Evolutionary conservation across 108 stramenopile genomes (phyloP).

Genomic region (Conticribra weissflogii): DNA sequence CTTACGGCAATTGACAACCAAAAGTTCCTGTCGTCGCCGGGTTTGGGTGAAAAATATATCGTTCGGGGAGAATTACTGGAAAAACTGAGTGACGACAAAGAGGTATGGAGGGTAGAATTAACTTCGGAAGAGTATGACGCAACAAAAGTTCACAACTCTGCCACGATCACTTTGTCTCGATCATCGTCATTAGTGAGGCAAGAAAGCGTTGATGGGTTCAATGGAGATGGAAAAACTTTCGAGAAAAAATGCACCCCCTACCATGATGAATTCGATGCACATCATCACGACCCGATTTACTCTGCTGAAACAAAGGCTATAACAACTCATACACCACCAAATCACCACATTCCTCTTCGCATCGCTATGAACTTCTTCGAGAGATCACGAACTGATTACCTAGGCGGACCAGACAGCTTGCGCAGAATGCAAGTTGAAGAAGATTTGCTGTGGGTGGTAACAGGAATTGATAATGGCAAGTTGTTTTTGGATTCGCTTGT

Average conservation of each 20-base stretch:
- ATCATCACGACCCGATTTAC: slow-evolving; percentile 4
- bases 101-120: no score
- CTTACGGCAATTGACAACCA: slow-evolving; percentile 54
- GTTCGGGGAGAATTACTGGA: slow-evolving; percentile 51
- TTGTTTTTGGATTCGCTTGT: slow-evolving; percentile 19
- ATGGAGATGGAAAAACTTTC: slow-evolving; percentile 12
- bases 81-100: not conserved
- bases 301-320: not conserved
- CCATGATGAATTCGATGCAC: slow-evolving; percentile 72
- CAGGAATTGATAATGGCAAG: slow-evolving; percentile 47
- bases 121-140: no score
- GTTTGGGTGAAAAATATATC: slow-evolving; percentile 59
- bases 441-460: slow-evolving; percentile 63
- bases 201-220: not conserved
- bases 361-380: slow-evolving; percentile 75
- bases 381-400: slow-evolving; percentile 54
- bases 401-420: slow-evolving; percentile 72
- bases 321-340: not conserved
- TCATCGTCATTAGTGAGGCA: not conserved
- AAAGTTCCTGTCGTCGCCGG: slow-evolving; percentile 64
- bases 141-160: slow-evolving; percentile 65
- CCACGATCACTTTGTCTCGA: slow-evolving; percentile 38
- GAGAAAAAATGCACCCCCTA: slow-evolving; percentile 39
- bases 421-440: slow-evolving; percentile 57
- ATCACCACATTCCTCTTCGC: slow-evolving; percentile 54